Evolutionary conservation across 1,284 basidiomycete species (phyloP).

Genomic region (Ustanciosporium gigantosporum): DNA sequence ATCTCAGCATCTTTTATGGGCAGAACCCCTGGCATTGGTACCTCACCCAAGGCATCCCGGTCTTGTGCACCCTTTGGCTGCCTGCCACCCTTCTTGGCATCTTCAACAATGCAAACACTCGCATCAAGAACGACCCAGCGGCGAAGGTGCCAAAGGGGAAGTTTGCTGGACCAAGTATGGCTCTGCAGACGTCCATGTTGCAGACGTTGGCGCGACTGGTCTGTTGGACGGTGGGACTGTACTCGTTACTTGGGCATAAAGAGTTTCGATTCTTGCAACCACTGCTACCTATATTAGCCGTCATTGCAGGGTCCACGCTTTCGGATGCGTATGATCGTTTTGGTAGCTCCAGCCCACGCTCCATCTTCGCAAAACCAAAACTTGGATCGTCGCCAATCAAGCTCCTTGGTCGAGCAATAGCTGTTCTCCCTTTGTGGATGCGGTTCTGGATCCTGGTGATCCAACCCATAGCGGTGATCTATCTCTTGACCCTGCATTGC

Average conservation of each 20-base stretch:
- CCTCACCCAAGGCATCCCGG: conserved; percentile 78
- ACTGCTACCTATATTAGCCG: conserved; percentile 79
- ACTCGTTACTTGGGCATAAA: conserved; percentile 66
- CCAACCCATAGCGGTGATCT: conserved; percentile 34
- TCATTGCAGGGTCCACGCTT: conserved; percentile 67
- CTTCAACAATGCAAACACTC: background rate
- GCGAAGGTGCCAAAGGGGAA: background rate
- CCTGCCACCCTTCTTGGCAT: conserved; percentile 73
- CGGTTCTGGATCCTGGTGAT: conserved; percentile 14
- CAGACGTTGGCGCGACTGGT: conserved; percentile 18
- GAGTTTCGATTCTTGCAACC: conserved; percentile 98
- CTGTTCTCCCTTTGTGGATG: conserved; percentile 16
- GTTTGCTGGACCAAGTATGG: background rate
- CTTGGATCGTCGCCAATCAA: background rate
- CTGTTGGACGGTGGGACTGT: conserved; percentile 24
- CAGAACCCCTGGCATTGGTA: conserved; percentile 84
- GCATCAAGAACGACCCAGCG: too few species aligned
- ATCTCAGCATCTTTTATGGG: conserved; percentile 92
- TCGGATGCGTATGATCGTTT: conserved; percentile 16
- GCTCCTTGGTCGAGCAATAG: too few species aligned
- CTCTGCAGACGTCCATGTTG: background rate
- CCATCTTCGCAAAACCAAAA: background rate
- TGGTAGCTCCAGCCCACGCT: too few species aligned
- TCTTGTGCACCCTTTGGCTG: conserved; percentile 73
- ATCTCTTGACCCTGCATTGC: conserved; percentile 39